Percentiles rank a stretch among this genome's conserved stretches.
Evolutionary conservation across 495 filamentous ascomycete species (phyloP).

Genomic region (Bombardia bombarda): DNA sequence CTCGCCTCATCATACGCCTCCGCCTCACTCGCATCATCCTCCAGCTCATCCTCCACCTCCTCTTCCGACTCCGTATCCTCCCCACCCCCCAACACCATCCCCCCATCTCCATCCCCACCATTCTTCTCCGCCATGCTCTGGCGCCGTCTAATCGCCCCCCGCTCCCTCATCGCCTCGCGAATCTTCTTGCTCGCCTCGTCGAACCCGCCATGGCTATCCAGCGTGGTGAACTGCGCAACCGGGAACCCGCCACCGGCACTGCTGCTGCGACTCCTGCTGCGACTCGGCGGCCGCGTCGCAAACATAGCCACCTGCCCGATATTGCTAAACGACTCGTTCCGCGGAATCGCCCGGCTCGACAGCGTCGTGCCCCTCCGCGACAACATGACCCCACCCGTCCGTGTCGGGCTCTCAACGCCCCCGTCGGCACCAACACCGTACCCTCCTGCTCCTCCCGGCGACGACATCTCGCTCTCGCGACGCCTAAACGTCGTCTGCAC

Average conservation of each 20-base stretch:
- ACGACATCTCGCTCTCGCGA: conserved; percentile 20
- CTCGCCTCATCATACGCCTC: conserved; percentile 18
- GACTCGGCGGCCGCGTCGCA: conserved; percentile 70
- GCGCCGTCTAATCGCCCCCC: conserved; percentile 63
- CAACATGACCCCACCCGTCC: conserved; percentile 10
- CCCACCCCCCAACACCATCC: too few relatives aligned
- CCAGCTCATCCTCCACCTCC: conserved; percentile 35
- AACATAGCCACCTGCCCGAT: conserved; percentile 82
- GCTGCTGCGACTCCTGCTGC: conserved; percentile 63
- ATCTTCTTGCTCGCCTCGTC: conserved; percentile 82
- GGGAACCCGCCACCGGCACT: conserved; percentile 53
- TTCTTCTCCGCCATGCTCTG: conserved; percentile 48
- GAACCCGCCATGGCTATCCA: conserved; percentile 63
- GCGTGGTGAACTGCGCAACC: conserved; percentile 62
- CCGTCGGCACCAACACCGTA: too few relatives aligned
- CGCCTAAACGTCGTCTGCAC: background rate
- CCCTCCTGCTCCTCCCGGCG: conserved; percentile 6
- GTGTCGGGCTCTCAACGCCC: conserved; percentile 15
- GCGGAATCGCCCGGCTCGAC: conserved; percentile 53
- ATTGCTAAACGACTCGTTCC: conserved; percentile 89
- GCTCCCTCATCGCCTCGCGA: conserved; percentile 78
- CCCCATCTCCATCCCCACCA: conserved; percentile 27
- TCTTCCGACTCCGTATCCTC: too few relatives aligned
- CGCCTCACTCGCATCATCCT: conserved; percentile 11
- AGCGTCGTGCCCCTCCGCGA: conserved; percentile 31